Evolutionary conservation across 2,329 filamentous ascomycete species (phyloP), one percentile per base, ranked within the genome.

Genomic region (Nemania sp.): DNA sequence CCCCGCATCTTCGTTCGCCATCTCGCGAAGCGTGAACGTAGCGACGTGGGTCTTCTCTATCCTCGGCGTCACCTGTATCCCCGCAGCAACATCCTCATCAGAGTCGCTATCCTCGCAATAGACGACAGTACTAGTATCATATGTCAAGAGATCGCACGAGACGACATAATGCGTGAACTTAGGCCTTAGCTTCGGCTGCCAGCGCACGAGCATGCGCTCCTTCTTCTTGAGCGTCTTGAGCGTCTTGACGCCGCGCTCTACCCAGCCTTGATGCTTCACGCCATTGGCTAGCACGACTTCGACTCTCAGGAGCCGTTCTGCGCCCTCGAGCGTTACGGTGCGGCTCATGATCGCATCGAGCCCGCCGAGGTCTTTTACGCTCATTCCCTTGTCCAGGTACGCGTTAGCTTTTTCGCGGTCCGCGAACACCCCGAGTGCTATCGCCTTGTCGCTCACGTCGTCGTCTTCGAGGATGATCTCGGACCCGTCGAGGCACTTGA

Each of bases 1-100:
- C 5, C 43, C 61, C 0, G 64, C 63, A 45, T 59, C 40, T 7
- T 57, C 48, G 51, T 66, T 65, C 9, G 64, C 64, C 6, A 61
- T 50, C 17, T 43, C 41, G 15, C 62, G 45, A 6, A 59, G 42
- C 4, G 64, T 61, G 17, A 65, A 66, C 2, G 55, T 60, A 6
- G 2, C 12, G 1, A 52, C 50, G 1, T 54, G 49, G 4, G 61
- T 39, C 9, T 60, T 54, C 9, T 60, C 40, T 0, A 60, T 45
- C 3, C 54, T 52, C 4, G 11, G 3, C 20, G 20, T 22, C 6
- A 11, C 9, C 36, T 20, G 17, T 3, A 12, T n/a, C 37, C 15
- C 9, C 20, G 5, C 37, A 6, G 23, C 22, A 12, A 23, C 2
- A 40, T n/a, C 15, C 34, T 37, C 34, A 7, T 31, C 28, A 14